Base-by-base conservation (phyloP, 1,284 basidiomycete species). In the Cronartium ribicola region DNA sequence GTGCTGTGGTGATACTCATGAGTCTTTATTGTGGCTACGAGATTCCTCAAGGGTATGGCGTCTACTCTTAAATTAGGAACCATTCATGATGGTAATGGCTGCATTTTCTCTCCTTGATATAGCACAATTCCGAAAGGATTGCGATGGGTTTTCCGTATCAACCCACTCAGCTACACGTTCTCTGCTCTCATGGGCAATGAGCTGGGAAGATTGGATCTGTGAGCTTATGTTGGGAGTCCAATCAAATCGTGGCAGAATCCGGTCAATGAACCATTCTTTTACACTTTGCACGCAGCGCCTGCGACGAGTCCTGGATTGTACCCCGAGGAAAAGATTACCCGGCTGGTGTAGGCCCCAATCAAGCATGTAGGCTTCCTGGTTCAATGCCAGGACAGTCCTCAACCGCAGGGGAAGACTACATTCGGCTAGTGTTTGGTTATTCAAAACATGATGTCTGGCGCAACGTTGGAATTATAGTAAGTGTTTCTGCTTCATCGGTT, bases 131-230 rank as follows among this genome's bases (percentile, higher is more conserved):
- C 64, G 37, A 41, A 40, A 55, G 60, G 57, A 43, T 66, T 77
- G 11, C 67, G 75, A 46, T 77, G 69, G 71, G 67, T 80, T 67
- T 89, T 86, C 79, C 89, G 91, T 80, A 82, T 91, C 76, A 76
- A 78, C 55, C 80, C 80, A 11, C 79, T 91, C 61, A 83, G 87
- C 14, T 94, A 92, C 82, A 89, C 88, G 0, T 94, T 90, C 85
- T 87, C 89, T 77, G 89, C 87, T 0, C 84, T 87, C 66, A 88
- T 92, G 86, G 88, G 89, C 81, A 93, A 93, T 79, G 90, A 92
- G 80, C 92, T 92, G 81, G 87, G 85, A 82, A 86, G 89, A 7
- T 86, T 90, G 17, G 40, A 76, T 74, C 41, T 78, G 77, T 73
- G 37, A 72, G 69, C 57, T 66, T 1, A 71, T 74, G 0, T 69